Base-by-base conservation (phyloP, 768 basidiomycete genomes). In the Kwoniella pini region DNA sequence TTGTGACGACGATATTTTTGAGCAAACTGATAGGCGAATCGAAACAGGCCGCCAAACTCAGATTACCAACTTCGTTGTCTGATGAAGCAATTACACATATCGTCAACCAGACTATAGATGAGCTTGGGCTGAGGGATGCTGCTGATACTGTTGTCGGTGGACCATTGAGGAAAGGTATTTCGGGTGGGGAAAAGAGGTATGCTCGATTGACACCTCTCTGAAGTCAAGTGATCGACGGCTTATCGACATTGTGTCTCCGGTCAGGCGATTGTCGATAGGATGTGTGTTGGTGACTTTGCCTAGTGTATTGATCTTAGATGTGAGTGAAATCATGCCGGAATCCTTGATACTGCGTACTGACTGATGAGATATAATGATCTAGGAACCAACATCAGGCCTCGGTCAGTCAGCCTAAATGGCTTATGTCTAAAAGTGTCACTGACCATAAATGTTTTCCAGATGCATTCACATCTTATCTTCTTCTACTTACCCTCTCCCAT, bases 181-280 rank as follows among this genome's bases (percentile, higher is more conserved):
- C 84, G 21, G 86, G 85, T 7, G 85, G 87, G 2, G 86, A 88
- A 72, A 86, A 85, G 66, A 81, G 87, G n/a, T 81, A 84, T 4
- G 82, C 85, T 22, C 22, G 42, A 7, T 46, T 19, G 31, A 12
- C 28, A 26, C 7, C 9, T 21, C 36, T 31, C 15, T 36, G 33
- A 36, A 36, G 33, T 36, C 33, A 7, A 7, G 33, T 7, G 15
- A 36, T 7, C 15, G 33, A 15, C 7, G 33, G 33, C 33, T 7
- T 7, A 27, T 42, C 62, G 43, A 66, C 31, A 22, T 7, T 4
- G 15, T 7, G 33, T 17, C 27, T 46, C 19, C 3, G 2, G 2
- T 2, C 30, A 70, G 72, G 49, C 72, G 76, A 43, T 57, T 77
- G 36, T 70, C 84, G 11, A 83, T 85, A 42, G 87, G 84, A 10